phyloP scores from a whole-genome alignment of 202 grass and related monocot genomes.

The Hordeum pubiflorum region DNA sequence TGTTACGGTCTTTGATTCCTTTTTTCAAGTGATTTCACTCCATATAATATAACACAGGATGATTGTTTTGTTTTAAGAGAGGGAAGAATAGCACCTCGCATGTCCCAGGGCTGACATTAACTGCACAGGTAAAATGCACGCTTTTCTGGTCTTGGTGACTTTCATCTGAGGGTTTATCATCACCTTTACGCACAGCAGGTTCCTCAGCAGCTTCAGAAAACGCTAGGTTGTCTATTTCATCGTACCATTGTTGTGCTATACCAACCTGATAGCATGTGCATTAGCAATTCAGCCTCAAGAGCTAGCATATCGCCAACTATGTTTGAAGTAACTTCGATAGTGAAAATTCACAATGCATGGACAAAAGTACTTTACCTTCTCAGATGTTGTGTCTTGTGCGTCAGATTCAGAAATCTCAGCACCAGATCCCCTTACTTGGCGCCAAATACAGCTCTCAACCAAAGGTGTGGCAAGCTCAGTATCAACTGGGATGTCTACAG shows the following conservation, averaged over 20 bases:
- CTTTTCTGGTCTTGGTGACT: conserved; percentile 44
- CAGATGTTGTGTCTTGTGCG: conserved; percentile 18
- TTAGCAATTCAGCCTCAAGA: not conserved
- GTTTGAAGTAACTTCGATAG: not conserved
- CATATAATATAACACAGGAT: not conserved
- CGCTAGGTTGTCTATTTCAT: conserved; percentile 88
- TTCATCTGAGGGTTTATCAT: conserved; percentile 24
- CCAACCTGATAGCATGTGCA: conserved; percentile 44
- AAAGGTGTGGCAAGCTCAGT: conserved; percentile 60
- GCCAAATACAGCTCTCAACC: conserved; percentile 59
- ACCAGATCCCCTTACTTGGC: conserved; percentile 76
- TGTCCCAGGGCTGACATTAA: conserved; percentile 77
- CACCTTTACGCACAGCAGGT: not conserved
- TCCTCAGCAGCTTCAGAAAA: conserved; percentile 48
- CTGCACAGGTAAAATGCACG: conserved; percentile 43
- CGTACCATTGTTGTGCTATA: conserved; percentile 81
- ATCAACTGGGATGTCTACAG: conserved; percentile 52
- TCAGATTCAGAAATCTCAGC: conserved; percentile 47
- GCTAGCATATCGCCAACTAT: not conserved
- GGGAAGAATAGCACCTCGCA: conserved; percentile 46
- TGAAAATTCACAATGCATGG: not conserved
- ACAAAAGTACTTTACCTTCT: conserved; percentile 43
- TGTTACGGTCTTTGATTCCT: not conserved
- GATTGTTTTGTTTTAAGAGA: not conserved
- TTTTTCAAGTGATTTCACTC: not conserved